phyloP scores from a whole-genome alignment of 768 basidiomycete species.

The Dacryopinax primogenitus region DNA sequence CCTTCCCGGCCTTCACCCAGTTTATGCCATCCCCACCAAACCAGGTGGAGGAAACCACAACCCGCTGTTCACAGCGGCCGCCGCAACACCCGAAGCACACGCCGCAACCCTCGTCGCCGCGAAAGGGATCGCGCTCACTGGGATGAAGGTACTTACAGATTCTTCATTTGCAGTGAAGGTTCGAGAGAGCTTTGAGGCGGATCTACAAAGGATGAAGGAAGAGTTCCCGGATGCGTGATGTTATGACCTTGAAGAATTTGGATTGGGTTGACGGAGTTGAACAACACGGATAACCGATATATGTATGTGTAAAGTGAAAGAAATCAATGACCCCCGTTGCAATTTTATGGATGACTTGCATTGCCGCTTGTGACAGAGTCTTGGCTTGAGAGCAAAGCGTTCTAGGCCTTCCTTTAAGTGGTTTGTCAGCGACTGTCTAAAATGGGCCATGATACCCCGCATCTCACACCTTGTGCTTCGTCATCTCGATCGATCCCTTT shows the following conservation, averaged over 20 bases:
- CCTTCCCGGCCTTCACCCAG: background rate
- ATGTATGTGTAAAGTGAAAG: too few relatives aligned
- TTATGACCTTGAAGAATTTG: background rate
- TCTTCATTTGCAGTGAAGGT: constrained; percentile 49
- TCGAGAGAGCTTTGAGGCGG: background rate
- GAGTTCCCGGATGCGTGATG: background rate
- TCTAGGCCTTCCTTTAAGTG: too few relatives aligned
- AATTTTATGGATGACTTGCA: background rate
- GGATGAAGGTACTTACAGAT: constrained; percentile 56
- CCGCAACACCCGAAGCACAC: constrained; percentile 48
- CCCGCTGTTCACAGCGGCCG: constrained; percentile 48
- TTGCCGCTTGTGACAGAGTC: too few relatives aligned
- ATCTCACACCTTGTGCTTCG: background rate
- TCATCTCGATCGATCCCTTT: constrained; percentile 7
- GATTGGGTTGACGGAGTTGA: background rate
- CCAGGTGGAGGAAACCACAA: constrained; percentile 70
- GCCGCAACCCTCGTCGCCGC: constrained; percentile 52
- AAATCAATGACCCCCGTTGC: background rate
- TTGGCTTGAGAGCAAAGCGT: too few relatives aligned
- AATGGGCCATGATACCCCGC: background rate
- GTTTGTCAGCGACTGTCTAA: background rate
- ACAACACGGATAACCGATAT: background rate
- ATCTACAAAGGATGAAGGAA: background rate
- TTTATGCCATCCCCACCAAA: constrained; percentile 57
- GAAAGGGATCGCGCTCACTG: constrained; percentile 58